Conservation (phyloP, 805 yeast species). For the Tetrapisispora namnaoensis region DNA sequence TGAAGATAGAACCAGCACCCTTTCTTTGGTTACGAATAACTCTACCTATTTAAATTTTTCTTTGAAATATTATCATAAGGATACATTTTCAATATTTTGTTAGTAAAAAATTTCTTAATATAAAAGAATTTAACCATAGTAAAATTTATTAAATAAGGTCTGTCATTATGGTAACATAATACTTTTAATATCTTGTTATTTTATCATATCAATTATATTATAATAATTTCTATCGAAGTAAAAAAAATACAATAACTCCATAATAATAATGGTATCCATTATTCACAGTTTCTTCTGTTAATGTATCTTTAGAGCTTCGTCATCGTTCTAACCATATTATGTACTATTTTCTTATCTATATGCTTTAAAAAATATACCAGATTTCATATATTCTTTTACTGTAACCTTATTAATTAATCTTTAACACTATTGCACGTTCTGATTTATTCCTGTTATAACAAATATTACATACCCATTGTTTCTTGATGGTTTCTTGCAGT, state of each 20-base stretch:
- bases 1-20: conserved; percentile 99
- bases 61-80: background rate
- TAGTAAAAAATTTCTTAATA: conserved; percentile 5
- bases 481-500: conserved; percentile 24
- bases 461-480: conserved; percentile 30
- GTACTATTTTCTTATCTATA: background rate
- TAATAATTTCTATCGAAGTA: too few species aligned
- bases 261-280: background rate
- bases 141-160: too few species aligned
- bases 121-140: background rate
- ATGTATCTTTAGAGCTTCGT: background rate
- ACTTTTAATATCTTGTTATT: background rate
- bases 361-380: too few species aligned
- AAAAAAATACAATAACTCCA: too few species aligned
- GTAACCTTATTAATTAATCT: background rate
- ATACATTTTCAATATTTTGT: conserved; percentile 2
- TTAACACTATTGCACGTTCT: background rate
- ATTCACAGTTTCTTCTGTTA: background rate
- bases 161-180: background rate
- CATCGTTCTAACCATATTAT: too few species aligned
- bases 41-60: conserved; percentile 57
- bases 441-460: background rate
- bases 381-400: too few species aligned
- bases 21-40: conserved; percentile 99
- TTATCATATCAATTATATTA: too few species aligned